phyloP scores from a whole-genome alignment of 139 green algal species.

The Coelastrella sp. region DNA sequence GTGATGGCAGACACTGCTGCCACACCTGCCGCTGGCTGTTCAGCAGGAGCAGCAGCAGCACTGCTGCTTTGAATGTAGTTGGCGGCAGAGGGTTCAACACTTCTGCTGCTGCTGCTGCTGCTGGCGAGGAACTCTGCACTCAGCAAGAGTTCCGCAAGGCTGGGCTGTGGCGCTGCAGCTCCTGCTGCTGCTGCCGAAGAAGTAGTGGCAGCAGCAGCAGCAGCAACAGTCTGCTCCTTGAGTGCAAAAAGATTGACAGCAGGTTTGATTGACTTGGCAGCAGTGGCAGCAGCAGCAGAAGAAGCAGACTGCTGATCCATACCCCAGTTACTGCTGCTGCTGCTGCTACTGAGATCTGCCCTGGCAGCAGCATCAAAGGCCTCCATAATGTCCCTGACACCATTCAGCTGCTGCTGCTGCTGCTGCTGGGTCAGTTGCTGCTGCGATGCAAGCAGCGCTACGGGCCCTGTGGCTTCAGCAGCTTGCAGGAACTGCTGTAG shows the following conservation, averaged over 20 bases:
- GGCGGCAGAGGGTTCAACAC: background rate
- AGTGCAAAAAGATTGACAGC: too few species aligned
- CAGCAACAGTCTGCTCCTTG: background rate
- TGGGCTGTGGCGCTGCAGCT: background rate
- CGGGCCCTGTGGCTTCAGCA: background rate
- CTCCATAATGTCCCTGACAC: background rate
- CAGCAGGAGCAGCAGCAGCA: background rate
- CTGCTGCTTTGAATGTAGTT: background rate
- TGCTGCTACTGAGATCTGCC: background rate
- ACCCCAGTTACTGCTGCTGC: background rate
- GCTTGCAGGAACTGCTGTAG: background rate
- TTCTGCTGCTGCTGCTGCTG: background rate
- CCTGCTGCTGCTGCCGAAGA: background rate
- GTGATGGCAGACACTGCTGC: too few species aligned
- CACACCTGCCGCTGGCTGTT: background rate
- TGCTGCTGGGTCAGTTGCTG: slow-evolving; percentile 5
- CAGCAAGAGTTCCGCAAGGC: background rate
- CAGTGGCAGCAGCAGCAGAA: background rate
- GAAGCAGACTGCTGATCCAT: slow-evolving; percentile 3
- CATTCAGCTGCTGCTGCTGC: background rate
- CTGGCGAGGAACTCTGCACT: background rate
- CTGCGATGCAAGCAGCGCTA: background rate
- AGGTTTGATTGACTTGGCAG: background rate
- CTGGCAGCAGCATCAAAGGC: background rate
- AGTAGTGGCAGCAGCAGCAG: background rate